A percentile compares a stretch with the other conserved stretches of the same genome.
Conservation (phyloP, 805 yeast genomes). For the Saccharomycopsis sp. region DNA sequence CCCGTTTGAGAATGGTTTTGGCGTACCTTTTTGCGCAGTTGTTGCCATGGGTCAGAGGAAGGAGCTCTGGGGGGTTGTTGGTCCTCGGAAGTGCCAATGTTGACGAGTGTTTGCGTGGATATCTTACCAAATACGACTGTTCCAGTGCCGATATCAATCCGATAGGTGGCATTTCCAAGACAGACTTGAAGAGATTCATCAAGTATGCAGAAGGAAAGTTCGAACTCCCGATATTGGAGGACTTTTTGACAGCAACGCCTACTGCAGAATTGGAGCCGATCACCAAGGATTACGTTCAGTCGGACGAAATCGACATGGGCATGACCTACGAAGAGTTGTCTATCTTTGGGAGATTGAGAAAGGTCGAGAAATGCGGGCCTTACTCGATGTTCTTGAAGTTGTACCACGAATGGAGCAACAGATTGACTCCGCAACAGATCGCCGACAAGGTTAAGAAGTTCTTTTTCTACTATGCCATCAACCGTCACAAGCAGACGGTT, state of each 20-base stretch:
- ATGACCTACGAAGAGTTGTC: slow-evolving; percentile 93
- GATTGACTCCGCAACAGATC: slow-evolving; percentile 72
- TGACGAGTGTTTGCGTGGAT: slow-evolving; percentile 94
- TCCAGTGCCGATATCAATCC: slow-evolving; percentile 97
- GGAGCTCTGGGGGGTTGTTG: slow-evolving; percentile 61
- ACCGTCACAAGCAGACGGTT: slow-evolving; percentile 97
- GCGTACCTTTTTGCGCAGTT: slow-evolving; percentile 91
- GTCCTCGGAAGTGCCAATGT: slow-evolving; percentile 97
- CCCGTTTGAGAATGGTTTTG: slow-evolving; percentile 89
- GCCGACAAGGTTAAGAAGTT: slow-evolving; percentile 91
- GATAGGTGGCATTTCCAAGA: slow-evolving; percentile 96
- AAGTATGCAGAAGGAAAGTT: slow-evolving; percentile 66
- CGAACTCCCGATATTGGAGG: slow-evolving; percentile 67
- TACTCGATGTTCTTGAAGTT: slow-evolving; percentile 87
- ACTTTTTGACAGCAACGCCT: slow-evolving; percentile 86
- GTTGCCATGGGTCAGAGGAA: slow-evolving; percentile 87
- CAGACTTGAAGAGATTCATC: slow-evolving; percentile 82
- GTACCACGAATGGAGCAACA: slow-evolving; percentile 87
- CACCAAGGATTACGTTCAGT: slow-evolving; percentile 84
- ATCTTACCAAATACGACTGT: slow-evolving; percentile 93
- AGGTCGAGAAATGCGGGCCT: slow-evolving; percentile 94
- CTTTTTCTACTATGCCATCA: slow-evolving; percentile 89
- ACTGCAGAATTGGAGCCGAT: slow-evolving; percentile 98
- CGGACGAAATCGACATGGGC: slow-evolving; percentile 98
- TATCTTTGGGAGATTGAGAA: slow-evolving; percentile 82